Percentiles rank a stretch among this genome's conserved stretches.
phyloP scores from a whole-genome alignment of 176 grass and related monocot genomes.

The Saccharum spontaneum region DNA sequence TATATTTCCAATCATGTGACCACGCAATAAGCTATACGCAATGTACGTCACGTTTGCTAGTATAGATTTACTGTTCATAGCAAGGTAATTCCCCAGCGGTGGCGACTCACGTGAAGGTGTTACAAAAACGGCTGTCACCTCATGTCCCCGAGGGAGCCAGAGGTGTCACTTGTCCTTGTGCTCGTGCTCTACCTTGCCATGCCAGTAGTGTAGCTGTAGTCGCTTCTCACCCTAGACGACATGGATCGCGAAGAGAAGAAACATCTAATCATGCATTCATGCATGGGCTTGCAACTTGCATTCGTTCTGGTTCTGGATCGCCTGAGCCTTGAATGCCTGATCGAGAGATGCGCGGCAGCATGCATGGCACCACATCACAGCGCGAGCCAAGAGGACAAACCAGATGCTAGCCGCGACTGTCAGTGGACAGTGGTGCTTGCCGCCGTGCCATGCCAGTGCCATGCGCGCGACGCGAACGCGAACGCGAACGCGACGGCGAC shows the following conservation, averaged over 20 bases:
- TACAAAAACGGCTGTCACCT: constrained; percentile 35
- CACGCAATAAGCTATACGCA: too few relatives aligned
- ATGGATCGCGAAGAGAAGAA: neutral
- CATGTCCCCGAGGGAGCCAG: neutral
- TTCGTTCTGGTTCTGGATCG: neutral
- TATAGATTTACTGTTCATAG: too few relatives aligned
- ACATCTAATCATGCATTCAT: neutral
- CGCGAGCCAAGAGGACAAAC: neutral
- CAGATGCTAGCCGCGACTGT: neutral
- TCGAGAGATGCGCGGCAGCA: neutral
- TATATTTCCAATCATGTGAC: too few relatives aligned
- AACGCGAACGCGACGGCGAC: neutral
- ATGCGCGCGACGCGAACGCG: neutral
- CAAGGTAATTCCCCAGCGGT: neutral
- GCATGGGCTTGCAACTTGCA: neutral
- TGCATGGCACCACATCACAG: neutral
- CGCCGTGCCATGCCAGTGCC: neutral
- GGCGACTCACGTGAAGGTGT: constrained; percentile 19
- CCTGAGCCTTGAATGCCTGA: neutral
- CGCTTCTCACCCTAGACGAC: neutral
- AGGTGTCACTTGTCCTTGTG: neutral
- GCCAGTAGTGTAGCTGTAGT: neutral
- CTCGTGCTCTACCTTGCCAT: neutral
- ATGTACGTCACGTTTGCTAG: too few relatives aligned
- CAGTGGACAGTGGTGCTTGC: neutral